Conservation (phyloP, 768 basidiomycete species). For the Scleroderma citrinum region DNA sequence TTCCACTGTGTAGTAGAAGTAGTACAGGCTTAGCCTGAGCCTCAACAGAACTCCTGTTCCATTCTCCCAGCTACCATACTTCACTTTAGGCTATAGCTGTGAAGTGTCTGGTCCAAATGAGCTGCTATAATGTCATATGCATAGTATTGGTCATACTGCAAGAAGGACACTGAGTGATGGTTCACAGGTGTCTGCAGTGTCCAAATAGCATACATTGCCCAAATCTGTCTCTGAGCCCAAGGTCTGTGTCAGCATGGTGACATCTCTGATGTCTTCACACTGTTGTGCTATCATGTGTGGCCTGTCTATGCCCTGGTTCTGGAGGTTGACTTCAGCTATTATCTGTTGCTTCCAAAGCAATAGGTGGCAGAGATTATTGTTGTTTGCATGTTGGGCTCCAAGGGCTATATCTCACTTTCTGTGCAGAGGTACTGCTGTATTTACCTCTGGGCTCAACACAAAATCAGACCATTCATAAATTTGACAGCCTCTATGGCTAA, state of each 20-base stretch:
- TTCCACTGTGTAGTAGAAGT: too few relatives aligned
- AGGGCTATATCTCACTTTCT: too few relatives aligned
- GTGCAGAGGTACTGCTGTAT: too few relatives aligned
- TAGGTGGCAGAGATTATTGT: neutral
- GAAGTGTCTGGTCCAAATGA: conserved; percentile 23
- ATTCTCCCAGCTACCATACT: too few relatives aligned
- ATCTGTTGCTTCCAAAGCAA: neutral
- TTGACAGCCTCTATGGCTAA: neutral
- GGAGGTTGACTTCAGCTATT: neutral
- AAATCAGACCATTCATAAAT: neutral
- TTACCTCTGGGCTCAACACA: too few relatives aligned
- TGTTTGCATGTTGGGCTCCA: neutral
- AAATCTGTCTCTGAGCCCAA: neutral
- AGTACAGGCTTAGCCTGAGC: too few relatives aligned
- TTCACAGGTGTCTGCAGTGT: too few relatives aligned
- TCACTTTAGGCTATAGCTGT: too few relatives aligned
- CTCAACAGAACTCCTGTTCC: too few relatives aligned
- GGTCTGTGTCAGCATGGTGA: too few relatives aligned
- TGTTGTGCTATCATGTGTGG: neutral
- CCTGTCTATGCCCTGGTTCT: neutral
- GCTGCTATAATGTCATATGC: conserved; percentile 26
- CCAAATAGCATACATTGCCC: neutral
- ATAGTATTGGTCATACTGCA: neutral
- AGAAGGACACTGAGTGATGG: neutral
- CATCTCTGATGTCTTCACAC: neutral